Conservation (phyloP, 225 moss, liverwort and hornwort species). For the Rhytidiadelphus loreus region DNA sequence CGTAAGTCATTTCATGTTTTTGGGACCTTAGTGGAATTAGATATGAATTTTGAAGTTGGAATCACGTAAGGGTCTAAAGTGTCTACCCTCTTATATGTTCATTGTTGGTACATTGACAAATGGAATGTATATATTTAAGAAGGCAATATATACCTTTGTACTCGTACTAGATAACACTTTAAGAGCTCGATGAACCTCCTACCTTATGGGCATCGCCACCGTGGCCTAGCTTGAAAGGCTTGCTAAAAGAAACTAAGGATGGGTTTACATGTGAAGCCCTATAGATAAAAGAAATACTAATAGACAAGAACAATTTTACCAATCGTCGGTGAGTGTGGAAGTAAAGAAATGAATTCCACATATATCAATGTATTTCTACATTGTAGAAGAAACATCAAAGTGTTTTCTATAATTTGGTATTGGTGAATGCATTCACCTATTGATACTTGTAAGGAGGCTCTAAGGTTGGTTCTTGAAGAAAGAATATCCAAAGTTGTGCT, state of each 20-base stretch:
- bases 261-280: rapidly evolving
- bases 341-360: background rate
- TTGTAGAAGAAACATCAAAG: background rate
- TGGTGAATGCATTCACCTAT: rapidly evolving
- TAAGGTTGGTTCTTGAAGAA: background rate
- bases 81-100: rapidly evolving
- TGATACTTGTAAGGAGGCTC: rapidly evolving
- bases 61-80: rapidly evolving
- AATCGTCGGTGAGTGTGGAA: rapidly evolving
- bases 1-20: background rate
- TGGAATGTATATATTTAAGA: background rate
- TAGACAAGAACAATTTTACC: background rate
- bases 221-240: rapidly evolving
- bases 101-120: background rate
- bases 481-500: background rate
- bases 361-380: background rate
- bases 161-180: background rate
- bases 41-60: background rate
- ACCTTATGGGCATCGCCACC: rapidly evolving
- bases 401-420: background rate
- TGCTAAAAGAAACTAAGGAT: rapidly evolving
- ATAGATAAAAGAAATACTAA: rapidly evolving
- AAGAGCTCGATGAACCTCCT: background rate
- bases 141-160: background rate
- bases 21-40: background rate